Base-by-base conservation (phyloP, 169 alveolate genomes). In the Plasmodium gaboni region DNA sequence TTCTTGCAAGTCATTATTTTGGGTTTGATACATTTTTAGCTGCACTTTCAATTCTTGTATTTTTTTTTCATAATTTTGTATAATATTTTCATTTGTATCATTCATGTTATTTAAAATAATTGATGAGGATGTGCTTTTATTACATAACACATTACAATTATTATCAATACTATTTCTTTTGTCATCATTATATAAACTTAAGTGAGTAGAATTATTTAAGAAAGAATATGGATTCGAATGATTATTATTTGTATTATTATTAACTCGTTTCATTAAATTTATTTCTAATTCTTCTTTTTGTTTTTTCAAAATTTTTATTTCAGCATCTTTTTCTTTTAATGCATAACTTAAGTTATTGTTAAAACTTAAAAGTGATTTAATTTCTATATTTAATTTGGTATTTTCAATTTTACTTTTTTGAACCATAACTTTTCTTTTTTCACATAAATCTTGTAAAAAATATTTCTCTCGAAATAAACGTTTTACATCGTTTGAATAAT, bases 281-380 rank as follows among this genome's bases (percentile, higher is more conserved):
- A 42, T 51, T 61, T 80, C 90, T 22, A 85, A 64, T 55, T 85
- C 87, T 59, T 85, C 92, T 63, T 85, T 85, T 64, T 85, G 87
- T 72, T 71, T 85, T 51, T 70, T 71, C 61, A 85, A 63, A 22
- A 71, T 46, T 57, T 69, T 85, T 22, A 69, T 85, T 85, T 85
- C 92, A 32, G 85, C 74, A 17, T 85, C 92, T 73, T 85, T 85
- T 64, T 85, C 92, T 38, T 85, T 85, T 64, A 85, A 57, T 59
- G 76, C 74, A 51, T 59, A 68, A 70, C 61, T 85, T 61, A 85
- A 85, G 63, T 85, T 85, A 64, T 85, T 85, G 26, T 85, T 85
- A 61, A 64, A 85, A 72, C 71, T 85, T 48, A 85, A 63, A 57
- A 85, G 57, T 6, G 92, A 70, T 61, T 85, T 69, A 22, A 85